Evolutionary conservation across 2,329 filamentous ascomycete species (phyloP), one percentile per base, ranked within the genome.

Genomic region (Penicillium oxalicum): DNA sequence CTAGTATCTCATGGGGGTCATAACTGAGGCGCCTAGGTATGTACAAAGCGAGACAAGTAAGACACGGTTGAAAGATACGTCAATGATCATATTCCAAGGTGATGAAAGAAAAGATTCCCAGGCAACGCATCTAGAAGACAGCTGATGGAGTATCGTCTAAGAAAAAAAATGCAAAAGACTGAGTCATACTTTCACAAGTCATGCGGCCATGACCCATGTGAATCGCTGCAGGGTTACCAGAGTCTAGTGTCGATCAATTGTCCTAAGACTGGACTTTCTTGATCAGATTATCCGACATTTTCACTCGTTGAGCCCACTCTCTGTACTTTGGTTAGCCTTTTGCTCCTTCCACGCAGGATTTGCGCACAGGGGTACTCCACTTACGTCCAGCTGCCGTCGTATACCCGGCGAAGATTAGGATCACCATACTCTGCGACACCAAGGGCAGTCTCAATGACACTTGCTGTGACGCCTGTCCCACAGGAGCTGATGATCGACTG

Each of bases 371-470:
- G 11, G 2, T 7, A n/a, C 32, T 9, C 12, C 13, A 85, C 87
- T 83, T 76, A 95, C 80, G 93, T 97, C 93, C 93, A 98, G 70
- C 91, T 95, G 41, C 93, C 93, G 68, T 98, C 93, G 63, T 98
- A 98, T 24, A 98, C 77, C 64, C 80, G 84, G 57, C 88, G 81
- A 47, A 80, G 80, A 52, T 83, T 78, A 0, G 79, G 70, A 4
- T 80, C 74, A 2, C 86, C 87, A 63, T 83, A 91, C 1, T 83
- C 84, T 24, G 91, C 88, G 68, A 89, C 83, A 28, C 81, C 82
- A 46, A 98, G 72, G 2, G 90, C 93, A 34, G 90, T 86, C 65
- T 98, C 93, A 37, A 98, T 82, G 38, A 96, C 81, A 13, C 88
- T 88, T 6, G 93, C 93, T 9, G 91, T 97, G 44, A 98, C 91